Conservation (phyloP, 225 moss, liverwort and hornwort genomes). For the Marchantia polymorpha region DNA sequence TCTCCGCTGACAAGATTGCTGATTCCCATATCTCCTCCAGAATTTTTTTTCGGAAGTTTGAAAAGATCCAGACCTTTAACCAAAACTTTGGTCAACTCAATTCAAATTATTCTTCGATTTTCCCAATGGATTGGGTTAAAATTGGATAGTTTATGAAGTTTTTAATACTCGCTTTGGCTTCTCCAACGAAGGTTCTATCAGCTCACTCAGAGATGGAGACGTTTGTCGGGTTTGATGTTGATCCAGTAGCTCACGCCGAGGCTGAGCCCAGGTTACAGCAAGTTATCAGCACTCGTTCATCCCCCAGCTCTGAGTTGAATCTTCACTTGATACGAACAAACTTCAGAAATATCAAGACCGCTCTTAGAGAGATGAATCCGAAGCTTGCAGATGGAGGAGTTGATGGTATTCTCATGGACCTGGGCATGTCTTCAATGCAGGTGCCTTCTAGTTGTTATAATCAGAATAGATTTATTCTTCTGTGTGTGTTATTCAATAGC, state of each 20-base stretch:
- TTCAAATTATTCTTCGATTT: background rate
- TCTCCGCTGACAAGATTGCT: too few species aligned
- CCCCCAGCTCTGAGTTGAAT: slow-evolving; percentile 33
- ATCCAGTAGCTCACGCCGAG: slow-evolving; percentile 78
- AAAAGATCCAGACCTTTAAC: too few species aligned
- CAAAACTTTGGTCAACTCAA: too few species aligned
- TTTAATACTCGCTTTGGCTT: background rate
- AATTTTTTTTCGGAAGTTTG: too few species aligned
- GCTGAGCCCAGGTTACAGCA: slow-evolving; percentile 57
- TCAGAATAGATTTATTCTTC: background rate
- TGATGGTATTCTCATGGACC: slow-evolving; percentile 94
- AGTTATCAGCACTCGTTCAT: slow-evolving; percentile 20
- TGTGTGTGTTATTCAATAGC: background rate
- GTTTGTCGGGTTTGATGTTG: slow-evolving; percentile 88
- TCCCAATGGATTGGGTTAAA: background rate
- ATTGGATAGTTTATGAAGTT: background rate
- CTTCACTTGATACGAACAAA: slow-evolving; percentile 65
- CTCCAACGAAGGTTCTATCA: slow-evolving; percentile 56
- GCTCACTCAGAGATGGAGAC: slow-evolving; percentile 77
- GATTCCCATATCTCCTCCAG: too few species aligned
- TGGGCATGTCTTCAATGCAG: slow-evolving; percentile 99
- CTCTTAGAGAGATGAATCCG: slow-evolving; percentile 45
- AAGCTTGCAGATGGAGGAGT: slow-evolving; percentile 56
- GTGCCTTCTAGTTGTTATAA: slow-evolving; percentile 21
- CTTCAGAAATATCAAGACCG: slow-evolving; percentile 71